A percentile compares a stretch with the other conserved stretches of the same genome.
Conservation (phyloP, 768 basidiomycete species). For the Lentinula boryana region DNA sequence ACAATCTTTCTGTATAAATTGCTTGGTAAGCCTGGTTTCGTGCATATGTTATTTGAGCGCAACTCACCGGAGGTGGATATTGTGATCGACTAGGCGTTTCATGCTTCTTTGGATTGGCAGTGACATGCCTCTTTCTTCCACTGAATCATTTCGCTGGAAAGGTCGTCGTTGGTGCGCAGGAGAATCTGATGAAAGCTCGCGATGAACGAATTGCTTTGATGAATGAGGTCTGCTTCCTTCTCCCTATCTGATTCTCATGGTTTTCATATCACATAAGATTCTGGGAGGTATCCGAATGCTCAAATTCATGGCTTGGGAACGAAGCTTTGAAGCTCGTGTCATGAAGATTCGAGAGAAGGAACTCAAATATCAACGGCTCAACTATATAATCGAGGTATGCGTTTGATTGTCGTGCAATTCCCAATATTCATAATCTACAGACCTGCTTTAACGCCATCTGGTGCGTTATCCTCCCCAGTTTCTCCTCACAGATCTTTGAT, state of each 20-base stretch:
- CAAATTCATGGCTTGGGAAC: conserved; percentile 96
- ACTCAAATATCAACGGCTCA: conserved; percentile 77
- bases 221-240: conserved; percentile 51
- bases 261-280: conserved; percentile 37
- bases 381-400: conserved; percentile 77
- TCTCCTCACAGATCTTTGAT: neutral
- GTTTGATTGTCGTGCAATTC: neutral
- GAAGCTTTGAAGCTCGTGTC: conserved; percentile 77
- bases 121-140: conserved; percentile 66
- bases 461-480: conserved; percentile 15
- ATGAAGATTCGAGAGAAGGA: conserved; percentile 73
- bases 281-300: conserved; percentile 89
- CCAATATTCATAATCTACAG: conserved; percentile 15
- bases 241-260: neutral
- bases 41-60: neutral
- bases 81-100: conserved; percentile 41
- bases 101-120: conserved; percentile 71
- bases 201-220: conserved; percentile 88
- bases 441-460: conserved; percentile 44
- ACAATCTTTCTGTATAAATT: conserved; percentile 71
- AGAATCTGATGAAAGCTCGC: conserved; percentile 85
- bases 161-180: conserved; percentile 70
- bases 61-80: neutral
- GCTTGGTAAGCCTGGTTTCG: conserved; percentile 41
- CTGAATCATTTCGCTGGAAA: conserved; percentile 83